Conservation (phyloP, 2,329 filamentous ascomycete species). For the Thelonectria olida region DNA sequence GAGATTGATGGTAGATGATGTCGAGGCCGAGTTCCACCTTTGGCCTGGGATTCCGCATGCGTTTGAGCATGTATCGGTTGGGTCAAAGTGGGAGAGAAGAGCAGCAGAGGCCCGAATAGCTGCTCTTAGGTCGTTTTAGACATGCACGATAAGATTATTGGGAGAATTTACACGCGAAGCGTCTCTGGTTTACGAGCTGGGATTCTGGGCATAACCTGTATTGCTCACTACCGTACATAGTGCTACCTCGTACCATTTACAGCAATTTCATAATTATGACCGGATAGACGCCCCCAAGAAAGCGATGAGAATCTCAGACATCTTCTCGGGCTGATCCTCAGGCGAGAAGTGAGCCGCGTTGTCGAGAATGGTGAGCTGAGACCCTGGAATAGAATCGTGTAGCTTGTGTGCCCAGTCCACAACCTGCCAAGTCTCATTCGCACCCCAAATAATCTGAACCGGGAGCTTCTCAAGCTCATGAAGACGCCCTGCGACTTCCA, state of each 20-base stretch:
- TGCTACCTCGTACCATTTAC: no score
- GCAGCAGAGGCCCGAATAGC: slow-evolving; percentile 21
- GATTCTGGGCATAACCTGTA: no score
- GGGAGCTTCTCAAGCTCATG: slow-evolving; percentile 36
- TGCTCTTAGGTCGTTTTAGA: slow-evolving; percentile 25
- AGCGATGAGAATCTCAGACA: slow-evolving; percentile 19
- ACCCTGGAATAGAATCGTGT: slow-evolving; percentile 41
- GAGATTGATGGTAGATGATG: slow-evolving; percentile 29
- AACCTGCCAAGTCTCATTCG: slow-evolving; percentile 44
- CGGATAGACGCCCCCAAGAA: slow-evolving; percentile 15
- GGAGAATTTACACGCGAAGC: no score
- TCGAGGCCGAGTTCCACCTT: slow-evolving; percentile 36
- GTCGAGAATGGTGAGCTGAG: slow-evolving; percentile 38
- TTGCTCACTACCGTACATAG: no score
- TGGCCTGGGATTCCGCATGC: slow-evolving; percentile 34
- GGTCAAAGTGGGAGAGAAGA: slow-evolving; percentile 25
- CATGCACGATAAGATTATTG: no score
- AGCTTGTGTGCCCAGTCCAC: slow-evolving; percentile 45
- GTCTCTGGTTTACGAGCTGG: not conserved
- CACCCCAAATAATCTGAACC: slow-evolving; percentile 44
- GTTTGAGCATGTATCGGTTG: slow-evolving; percentile 28
- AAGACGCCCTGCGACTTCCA: slow-evolving; percentile 40
- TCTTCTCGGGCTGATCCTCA: slow-evolving; percentile 41
- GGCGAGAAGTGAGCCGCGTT: slow-evolving; percentile 43
- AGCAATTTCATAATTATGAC: no score